Evolutionary conservation across 129 eudicot genomes (phyloP).

Genomic region (Ambrosia trifida): DNA sequence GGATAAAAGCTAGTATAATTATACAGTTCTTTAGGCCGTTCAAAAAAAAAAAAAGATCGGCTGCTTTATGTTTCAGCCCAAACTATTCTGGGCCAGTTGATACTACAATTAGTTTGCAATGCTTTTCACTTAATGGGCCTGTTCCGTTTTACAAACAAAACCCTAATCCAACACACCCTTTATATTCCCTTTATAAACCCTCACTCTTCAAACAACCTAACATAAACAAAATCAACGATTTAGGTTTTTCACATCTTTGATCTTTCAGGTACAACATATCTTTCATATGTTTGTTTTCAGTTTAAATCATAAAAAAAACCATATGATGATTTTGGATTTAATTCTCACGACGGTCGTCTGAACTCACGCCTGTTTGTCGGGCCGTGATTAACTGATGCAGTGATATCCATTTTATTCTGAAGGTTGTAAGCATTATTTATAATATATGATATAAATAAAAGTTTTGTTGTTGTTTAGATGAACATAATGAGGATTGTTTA

Average conservation of each 20-base stretch:
- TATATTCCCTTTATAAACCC: not conserved
- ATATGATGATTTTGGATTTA: slow-evolving; percentile 26
- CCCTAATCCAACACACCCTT: slow-evolving; percentile 2
- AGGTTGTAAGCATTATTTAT: too few relatives aligned
- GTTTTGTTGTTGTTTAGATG: not conserved
- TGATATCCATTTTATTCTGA: slow-evolving; percentile 26
- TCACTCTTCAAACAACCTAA: not conserved
- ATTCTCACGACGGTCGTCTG: slow-evolving; percentile 40
- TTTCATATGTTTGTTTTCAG: not conserved
- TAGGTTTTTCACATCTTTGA: not conserved
- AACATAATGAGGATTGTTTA: slow-evolving; percentile 34
- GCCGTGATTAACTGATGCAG: slow-evolving; percentile 34
- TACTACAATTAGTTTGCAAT: not conserved
- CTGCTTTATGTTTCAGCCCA: too few relatives aligned
- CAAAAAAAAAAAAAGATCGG: too few relatives aligned
- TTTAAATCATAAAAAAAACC: not conserved
- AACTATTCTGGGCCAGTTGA: not conserved
- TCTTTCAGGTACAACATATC: not conserved
- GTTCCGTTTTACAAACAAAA: not conserved
- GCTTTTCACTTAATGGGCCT: not conserved
- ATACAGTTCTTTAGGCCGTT: too few relatives aligned
- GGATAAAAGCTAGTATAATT: too few relatives aligned
- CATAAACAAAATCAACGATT: not conserved
- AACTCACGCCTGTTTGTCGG: slow-evolving; percentile 29
- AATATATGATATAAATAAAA: too few relatives aligned